phyloP scores from a whole-genome alignment of 805 yeast species.

The Kuraishia ogatae region DNA sequence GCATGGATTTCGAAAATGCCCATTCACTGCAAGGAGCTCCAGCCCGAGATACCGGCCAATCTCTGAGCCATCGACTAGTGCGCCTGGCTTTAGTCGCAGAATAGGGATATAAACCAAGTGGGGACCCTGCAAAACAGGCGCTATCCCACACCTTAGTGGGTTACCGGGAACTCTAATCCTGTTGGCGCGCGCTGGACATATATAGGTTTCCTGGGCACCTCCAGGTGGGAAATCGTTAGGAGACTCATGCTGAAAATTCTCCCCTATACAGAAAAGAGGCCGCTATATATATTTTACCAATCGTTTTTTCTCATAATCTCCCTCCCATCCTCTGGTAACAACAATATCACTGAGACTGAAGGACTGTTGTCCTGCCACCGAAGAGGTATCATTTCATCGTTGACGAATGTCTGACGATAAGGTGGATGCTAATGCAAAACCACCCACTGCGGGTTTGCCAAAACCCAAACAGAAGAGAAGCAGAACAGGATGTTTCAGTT shows the following conservation, averaged over 20 bases:
- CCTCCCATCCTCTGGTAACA: too few species aligned
- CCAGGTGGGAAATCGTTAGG: too few species aligned
- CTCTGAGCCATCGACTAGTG: background rate
- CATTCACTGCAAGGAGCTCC: background rate
- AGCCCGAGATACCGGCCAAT: background rate
- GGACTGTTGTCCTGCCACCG: background rate
- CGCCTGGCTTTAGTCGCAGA: background rate
- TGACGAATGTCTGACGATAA: background rate
- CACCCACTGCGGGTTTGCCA: background rate
- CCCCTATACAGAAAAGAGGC: too few species aligned
- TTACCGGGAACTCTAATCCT: too few species aligned
- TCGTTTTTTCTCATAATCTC: too few species aligned
- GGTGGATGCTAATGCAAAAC: background rate
- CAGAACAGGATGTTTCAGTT: background rate
- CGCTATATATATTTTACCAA: too few species aligned
- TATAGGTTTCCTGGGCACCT: background rate
- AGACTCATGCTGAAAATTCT: too few species aligned
- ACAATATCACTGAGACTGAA: too few species aligned
- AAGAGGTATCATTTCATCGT: background rate
- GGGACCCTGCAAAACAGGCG: background rate
- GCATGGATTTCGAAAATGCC: background rate
- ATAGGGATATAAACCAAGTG: background rate
- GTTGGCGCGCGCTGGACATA: background rate
- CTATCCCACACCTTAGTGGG: too few species aligned
- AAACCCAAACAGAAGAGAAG: background rate